Base-by-base conservation (phyloP, 2,329 filamentous ascomycete genomes). In the Neopestalotiopsis rosae region DNA sequence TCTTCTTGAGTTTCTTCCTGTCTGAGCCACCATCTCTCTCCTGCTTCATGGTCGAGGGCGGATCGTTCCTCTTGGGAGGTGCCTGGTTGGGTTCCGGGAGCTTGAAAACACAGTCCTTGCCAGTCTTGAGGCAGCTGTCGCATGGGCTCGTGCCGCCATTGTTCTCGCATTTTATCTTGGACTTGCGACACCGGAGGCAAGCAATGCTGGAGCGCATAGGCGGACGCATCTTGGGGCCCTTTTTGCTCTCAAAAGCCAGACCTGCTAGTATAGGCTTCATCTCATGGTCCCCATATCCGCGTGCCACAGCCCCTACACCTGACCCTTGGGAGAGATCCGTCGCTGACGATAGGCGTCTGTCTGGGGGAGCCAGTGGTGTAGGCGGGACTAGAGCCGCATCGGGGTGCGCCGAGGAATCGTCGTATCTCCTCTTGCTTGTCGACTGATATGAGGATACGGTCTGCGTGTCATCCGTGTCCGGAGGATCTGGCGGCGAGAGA, bases 151-250 rank as follows among this genome's bases (percentile, higher is more conserved):
- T 88, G 68, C 91, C 88, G 70, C 92, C 92, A 73, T 88, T 87
- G 81, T 96, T 96, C 79, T 94, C 90, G 82, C 94, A 97, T 81
- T 95, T 95, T 78, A 95, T 93, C 81, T 96, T 97, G 78, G 92
- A 94, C 75, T 89, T 89, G 69, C 93, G 88, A 78, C 93, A 95
- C 71, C 89, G 87, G 70, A 89, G 85, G 80, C 93, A 96, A 62
- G 93, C 93, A 77, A 95, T 94, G 76, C 91, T 93, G 61, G 92
- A 94, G 73, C 93, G 88, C 88, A 94, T 92, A 42, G 85, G 85
- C 13, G 82, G 79, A 68, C 83, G 82, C 74, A 85, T 84, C 76
- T 81, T 81, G 61, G 77, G 73, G 62, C 80, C 79, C 70, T 82
- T 84, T 74, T 81, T 82, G 73, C 83, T 80, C 72, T 82, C 79